These are phyloP conservation scores for Malassezia psittaci DNA, from an alignment of 1,284 basidiomycete species.

Conservation along the genomic window DNA sequence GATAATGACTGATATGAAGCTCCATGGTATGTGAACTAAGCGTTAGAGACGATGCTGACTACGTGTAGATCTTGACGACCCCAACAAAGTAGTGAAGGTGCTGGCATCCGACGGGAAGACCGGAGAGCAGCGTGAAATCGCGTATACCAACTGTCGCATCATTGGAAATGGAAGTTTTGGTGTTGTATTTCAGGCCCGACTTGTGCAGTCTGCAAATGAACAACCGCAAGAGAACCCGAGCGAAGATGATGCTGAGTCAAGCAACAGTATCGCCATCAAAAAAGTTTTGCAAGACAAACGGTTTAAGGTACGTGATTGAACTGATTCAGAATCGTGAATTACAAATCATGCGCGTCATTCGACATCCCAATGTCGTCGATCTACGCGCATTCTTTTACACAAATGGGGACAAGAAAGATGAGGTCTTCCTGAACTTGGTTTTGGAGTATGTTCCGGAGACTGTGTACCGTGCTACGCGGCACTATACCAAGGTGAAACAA, in stretches of 20 bases:
- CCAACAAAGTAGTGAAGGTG: conserved; percentile 86
- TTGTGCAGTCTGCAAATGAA: conserved; percentile 39
- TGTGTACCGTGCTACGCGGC: conserved; percentile 93
- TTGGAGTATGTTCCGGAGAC: conserved; percentile 99
- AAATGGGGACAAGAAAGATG: conserved; percentile 99
- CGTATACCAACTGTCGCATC: conserved; percentile 95
- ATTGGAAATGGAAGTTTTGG: conserved; percentile 98
- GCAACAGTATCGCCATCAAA: conserved; percentile 94
- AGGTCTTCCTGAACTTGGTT: conserved; percentile 98
- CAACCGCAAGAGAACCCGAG: conserved; percentile 11
- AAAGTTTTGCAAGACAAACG: conserved; percentile 99
- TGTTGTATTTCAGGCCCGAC: conserved; percentile 74
- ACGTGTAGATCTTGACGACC: conserved; percentile 60
- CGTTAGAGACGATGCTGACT: background rate
- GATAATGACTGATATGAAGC: conserved; percentile 12
- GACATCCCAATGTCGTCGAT: conserved; percentile 95
- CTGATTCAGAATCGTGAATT: conserved; percentile 81
- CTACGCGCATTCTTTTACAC: conserved; percentile 98
- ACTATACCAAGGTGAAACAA: conserved; percentile 99
- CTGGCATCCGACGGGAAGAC: conserved; percentile 88
- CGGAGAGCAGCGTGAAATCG: conserved; percentile 74
- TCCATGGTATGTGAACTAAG: conserved; percentile 9
- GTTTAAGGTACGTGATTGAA: conserved; percentile 69
- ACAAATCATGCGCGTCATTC: conserved; percentile 97
- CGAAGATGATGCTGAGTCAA: conserved; percentile 16